Conservation (phyloP, 768 basidiomycete genomes). For the Trichaptum fuscoviolaceum region DNA sequence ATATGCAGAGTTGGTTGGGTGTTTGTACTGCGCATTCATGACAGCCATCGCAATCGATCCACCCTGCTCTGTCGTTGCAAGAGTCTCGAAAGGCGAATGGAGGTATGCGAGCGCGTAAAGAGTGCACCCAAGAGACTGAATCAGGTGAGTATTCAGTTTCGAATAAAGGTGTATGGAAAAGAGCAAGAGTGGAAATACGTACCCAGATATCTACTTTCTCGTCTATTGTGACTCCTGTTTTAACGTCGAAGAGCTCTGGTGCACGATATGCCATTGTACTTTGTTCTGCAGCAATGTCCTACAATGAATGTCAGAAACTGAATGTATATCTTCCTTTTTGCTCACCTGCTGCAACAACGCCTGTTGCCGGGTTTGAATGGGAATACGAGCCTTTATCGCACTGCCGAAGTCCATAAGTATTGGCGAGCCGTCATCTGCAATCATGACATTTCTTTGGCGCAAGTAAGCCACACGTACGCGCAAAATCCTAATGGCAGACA, state of each 20-base stretch:
- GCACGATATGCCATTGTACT: conserved; percentile 99
- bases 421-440: conserved; percentile 84
- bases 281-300: conserved; percentile 96
- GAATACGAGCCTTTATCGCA: conserved; percentile 77
- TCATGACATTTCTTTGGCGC: conserved; percentile 81
- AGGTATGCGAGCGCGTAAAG: conserved; percentile 92
- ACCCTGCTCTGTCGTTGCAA: conserved; percentile 87
- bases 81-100: conserved; percentile 94
- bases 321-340: conserved; percentile 10
- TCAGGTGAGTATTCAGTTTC: background rate
- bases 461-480: conserved; percentile 3
- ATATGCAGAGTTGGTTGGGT: conserved; percentile 74
- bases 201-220: conserved; percentile 99
- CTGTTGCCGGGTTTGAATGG: conserved; percentile 75
- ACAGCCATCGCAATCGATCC: conserved; percentile 98
- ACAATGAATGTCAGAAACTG: background rate
- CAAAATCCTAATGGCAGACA: conserved; percentile 22
- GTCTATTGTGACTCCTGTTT: conserved; percentile 79
- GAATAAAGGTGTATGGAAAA: conserved; percentile 7
- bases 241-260: conserved; percentile 96
- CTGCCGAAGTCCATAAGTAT: conserved; percentile 99
- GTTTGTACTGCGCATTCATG: conserved; percentile 86
- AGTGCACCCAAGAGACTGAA: conserved; percentile 90
- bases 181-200: conserved; percentile 21
- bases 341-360: conserved; percentile 83